Evolutionary conservation across 495 filamentous ascomycete species (phyloP).

Genomic region (Cercophora scortea): DNA sequence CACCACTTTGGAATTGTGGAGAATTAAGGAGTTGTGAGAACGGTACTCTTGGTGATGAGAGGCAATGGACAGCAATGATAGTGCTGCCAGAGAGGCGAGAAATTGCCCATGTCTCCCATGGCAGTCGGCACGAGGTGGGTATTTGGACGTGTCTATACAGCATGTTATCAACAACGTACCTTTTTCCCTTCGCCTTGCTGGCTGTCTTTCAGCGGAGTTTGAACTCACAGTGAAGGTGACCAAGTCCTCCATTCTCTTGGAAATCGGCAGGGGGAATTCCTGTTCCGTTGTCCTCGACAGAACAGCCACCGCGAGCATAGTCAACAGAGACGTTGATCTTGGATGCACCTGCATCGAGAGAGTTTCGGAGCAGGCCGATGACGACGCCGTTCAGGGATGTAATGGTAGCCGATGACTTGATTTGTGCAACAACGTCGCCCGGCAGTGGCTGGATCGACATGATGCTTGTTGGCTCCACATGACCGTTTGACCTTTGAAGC

Average conservation of each 20-base stretch:
- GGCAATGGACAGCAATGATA: slow-evolving; percentile 71
- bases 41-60: slow-evolving; percentile 60
- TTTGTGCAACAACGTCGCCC: slow-evolving; percentile 67
- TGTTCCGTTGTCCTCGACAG: slow-evolving; percentile 79
- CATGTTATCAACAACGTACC: not conserved
- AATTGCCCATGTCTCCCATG: slow-evolving; percentile 72
- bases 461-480: slow-evolving; percentile 14
- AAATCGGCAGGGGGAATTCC: slow-evolving; percentile 75
- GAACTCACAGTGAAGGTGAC: slow-evolving; percentile 61
- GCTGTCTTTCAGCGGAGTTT: not conserved
- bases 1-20: slow-evolving; percentile 66
- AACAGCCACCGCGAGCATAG: slow-evolving; percentile 67
- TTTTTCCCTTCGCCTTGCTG: no score
- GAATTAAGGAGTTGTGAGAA: slow-evolving; percentile 59
- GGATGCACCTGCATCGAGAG: slow-evolving; percentile 71
- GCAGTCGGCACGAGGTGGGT: slow-evolving; percentile 28
- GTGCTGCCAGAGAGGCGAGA: slow-evolving; percentile 65
- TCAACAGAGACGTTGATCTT: slow-evolving; percentile 68
- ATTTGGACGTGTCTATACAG: slow-evolving; percentile 71
- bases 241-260: slow-evolving; percentile 58
- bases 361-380: slow-evolving; percentile 72
- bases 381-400: slow-evolving; percentile 67
- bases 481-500: not conserved
- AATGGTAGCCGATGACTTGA: slow-evolving; percentile 77
- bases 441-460: slow-evolving; percentile 68